Base-by-base conservation (phyloP, 768 basidiomycete species). In the Tylopilus sp. region DNA sequence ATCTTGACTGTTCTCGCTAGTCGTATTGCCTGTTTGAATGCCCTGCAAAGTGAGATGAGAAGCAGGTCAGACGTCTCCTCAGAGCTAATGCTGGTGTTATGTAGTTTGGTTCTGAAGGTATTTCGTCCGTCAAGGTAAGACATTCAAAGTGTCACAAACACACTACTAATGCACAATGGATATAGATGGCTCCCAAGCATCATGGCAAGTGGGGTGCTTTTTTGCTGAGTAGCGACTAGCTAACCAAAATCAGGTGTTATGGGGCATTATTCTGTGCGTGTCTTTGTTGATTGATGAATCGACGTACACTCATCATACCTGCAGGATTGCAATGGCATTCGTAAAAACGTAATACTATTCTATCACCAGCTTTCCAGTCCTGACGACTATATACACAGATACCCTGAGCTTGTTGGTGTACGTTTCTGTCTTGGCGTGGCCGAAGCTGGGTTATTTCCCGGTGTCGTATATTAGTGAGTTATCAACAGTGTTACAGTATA, bases 371-470 rank as follows among this genome's bases (percentile, higher is more conserved):
- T 41, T 38, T 21, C 17, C 7, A 11, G 25, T 21, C n/a, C 33
- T 51, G 30, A 48, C 26, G 21, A 4, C 46, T 21, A 15, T 30
- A 22, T 18, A 18, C 38, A 5, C 55, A 86, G 85, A 22, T 86
- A 82, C 59, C 76, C 76, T 9, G 78, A 85, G 59, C 75, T 86
- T 13, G 76, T 84, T 12, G 83, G 75, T 18, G 73, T 72, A 10
- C 77, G 84, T 10, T 66, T 81, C 7, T 79, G 76, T 52, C 77
- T 88, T 0, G 87, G 86, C 3, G 60, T 84, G 2, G 77, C 83
- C 0, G 87, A 89, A 67, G 82, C 84, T 5, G 85, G 87, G 3
- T 62, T 87, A 10, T 88, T 85, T 65, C 86, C 87, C 11, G 86
- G 86, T 22, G 82, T 88, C 10, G 77, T 79, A 0, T 90, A 86